phyloP scores from a whole-genome alignment of 2,329 filamentous ascomycete genomes.

The Ilyonectria destructans region DNA sequence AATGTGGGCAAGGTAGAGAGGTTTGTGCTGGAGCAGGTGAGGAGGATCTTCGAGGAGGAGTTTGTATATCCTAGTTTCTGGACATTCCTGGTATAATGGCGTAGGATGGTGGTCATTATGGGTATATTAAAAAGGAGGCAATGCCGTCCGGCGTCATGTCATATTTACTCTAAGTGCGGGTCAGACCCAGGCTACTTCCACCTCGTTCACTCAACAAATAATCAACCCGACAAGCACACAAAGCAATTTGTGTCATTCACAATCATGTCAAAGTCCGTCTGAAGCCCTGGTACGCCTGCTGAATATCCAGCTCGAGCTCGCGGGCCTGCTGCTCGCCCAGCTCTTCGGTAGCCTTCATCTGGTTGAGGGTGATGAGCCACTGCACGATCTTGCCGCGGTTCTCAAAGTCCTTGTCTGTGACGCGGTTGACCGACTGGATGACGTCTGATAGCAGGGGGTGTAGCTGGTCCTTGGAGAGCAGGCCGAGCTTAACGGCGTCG shows the following conservation, averaged over 20 bases:
- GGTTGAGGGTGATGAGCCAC: slow-evolving; percentile 97
- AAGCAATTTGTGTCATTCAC: slow-evolving; percentile 1
- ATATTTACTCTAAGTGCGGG: slow-evolving; percentile 16
- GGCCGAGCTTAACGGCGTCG: slow-evolving; percentile 92
- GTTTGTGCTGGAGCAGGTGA: slow-evolving; percentile 96
- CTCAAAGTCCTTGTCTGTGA: slow-evolving; percentile 95
- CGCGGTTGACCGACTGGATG: slow-evolving; percentile 97
- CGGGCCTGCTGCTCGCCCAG: slow-evolving; percentile 88
- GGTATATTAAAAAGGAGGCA: slow-evolving; percentile 44
- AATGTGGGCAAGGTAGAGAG: slow-evolving; percentile 99
- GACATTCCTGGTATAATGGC: slow-evolving; percentile 88
- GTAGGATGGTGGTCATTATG: slow-evolving; percentile 22
- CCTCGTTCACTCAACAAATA: slow-evolving; percentile 8
- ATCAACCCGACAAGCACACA: not conserved
- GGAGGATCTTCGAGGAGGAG: slow-evolving; percentile 97
- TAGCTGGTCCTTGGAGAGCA: slow-evolving; percentile 95
- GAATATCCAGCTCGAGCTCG: slow-evolving; percentile 93
- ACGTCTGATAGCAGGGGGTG: slow-evolving; percentile 95
- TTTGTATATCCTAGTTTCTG: slow-evolving; percentile 99
- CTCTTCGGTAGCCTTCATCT: slow-evolving; percentile 97
- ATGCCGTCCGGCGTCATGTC: slow-evolving; percentile 14
- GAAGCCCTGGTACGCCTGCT: slow-evolving; percentile 94
- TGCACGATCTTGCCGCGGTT: slow-evolving; percentile 97
- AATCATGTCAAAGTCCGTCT: slow-evolving; percentile 80
- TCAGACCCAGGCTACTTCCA: slow-evolving; percentile 30